phyloP scores from a whole-genome alignment of 805 yeast genomes.

The Cyberlindnera mississippiensis region DNA sequence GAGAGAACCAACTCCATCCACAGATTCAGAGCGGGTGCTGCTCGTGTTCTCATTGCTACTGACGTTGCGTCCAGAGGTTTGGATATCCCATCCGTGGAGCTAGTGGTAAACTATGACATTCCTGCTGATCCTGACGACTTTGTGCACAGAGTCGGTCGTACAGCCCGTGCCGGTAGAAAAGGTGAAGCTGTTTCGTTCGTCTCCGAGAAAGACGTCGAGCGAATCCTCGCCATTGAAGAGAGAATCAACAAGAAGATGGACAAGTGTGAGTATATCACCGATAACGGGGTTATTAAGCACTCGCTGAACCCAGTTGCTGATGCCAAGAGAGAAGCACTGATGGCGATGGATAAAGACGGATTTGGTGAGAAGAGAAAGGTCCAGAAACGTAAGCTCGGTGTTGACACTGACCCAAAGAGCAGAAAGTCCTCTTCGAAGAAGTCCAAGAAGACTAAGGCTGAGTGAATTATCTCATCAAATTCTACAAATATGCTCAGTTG shows the following conservation, averaged over 20 bases:
- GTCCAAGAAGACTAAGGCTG: conserved; percentile 1
- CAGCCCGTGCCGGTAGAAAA: conserved; percentile 93
- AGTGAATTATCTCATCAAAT: too few relatives aligned
- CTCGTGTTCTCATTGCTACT: conserved; percentile 87
- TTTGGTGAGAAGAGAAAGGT: conserved; percentile 72
- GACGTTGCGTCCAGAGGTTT: conserved; percentile 98
- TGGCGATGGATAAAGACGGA: conserved; percentile 90
- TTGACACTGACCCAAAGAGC: conserved; percentile 5
- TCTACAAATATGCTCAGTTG: too few relatives aligned
- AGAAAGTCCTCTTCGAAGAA: conserved; percentile 8
- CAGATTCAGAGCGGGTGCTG: conserved; percentile 91
- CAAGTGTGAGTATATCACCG: conserved; percentile 66
- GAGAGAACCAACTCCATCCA: conserved; percentile 91
- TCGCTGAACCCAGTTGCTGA: conserved; percentile 66
- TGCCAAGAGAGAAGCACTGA: conserved; percentile 85
- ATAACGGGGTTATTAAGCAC: conserved; percentile 69
- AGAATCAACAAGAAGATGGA: conserved; percentile 78
- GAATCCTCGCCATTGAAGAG: conserved; percentile 83
- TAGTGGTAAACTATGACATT: conserved; percentile 87
- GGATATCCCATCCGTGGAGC: conserved; percentile 89
- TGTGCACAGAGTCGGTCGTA: conserved; percentile 96
- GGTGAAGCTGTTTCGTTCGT: conserved; percentile 84
- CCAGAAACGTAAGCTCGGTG: conserved; percentile 36
- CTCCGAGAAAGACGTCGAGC: conserved; percentile 76
- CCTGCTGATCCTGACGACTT: conserved; percentile 97